A percentile compares a stretch with the other conserved stretches of the same genome.
phyloP scores from a whole-genome alignment of 78 protist genomes.

The Isochrysis galbana region DNA sequence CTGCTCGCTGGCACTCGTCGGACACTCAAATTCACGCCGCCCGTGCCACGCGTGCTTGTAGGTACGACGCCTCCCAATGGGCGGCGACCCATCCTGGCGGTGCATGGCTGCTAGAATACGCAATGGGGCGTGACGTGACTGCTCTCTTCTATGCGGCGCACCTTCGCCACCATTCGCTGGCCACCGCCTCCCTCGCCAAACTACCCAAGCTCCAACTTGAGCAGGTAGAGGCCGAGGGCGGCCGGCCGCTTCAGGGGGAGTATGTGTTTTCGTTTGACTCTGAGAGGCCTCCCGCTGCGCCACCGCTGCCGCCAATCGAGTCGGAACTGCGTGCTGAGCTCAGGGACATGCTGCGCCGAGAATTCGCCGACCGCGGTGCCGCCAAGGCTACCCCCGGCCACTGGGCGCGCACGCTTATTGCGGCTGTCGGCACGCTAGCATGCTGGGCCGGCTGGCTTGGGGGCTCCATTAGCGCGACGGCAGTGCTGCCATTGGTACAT shows the following conservation, averaged over 20 bases:
- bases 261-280: too few relatives aligned
- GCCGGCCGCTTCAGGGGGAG: too few relatives aligned
- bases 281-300: not conserved
- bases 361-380: not conserved
- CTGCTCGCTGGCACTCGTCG: too few relatives aligned
- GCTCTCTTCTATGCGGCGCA: slow-evolving; percentile 2
- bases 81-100: not conserved
- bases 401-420: not conserved
- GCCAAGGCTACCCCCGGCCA: not conserved
- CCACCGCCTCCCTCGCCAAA: not conserved
- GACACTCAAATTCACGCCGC: too few relatives aligned
- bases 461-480: not conserved
- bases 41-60: too few relatives aligned
- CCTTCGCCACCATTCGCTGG: not conserved
- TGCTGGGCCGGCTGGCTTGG: not conserved
- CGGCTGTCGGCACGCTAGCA: not conserved
- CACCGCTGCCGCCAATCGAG: slow-evolving; percentile 8
- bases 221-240: too few relatives aligned
- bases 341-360: not conserved
- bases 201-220: too few relatives aligned
- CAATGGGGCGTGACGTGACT: not conserved
- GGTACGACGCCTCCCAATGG: too few relatives aligned
- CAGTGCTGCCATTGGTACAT: not conserved
- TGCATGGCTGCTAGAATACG: not conserved
- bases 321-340: not conserved